These are phyloP conservation scores for Xylaria sp. DNA, from an alignment of 2,329 filamentous ascomycete genomes.

Conservation along the genomic window DNA sequence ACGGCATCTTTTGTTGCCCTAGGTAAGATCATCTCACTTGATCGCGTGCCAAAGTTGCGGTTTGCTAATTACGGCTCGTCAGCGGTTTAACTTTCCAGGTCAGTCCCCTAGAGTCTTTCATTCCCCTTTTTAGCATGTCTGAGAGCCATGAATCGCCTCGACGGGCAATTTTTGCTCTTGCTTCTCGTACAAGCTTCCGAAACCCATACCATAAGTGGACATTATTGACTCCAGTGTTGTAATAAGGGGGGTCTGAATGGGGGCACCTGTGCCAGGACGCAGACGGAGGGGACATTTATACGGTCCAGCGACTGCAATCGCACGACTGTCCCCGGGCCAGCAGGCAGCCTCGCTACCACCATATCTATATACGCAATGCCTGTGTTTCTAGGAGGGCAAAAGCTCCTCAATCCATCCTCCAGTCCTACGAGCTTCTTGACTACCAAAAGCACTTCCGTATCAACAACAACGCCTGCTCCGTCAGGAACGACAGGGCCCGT, in stretches of 20 bases:
- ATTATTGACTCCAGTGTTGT: too few species aligned
- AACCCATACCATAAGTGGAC: too few species aligned
- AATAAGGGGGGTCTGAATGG: slow-evolving; percentile 1
- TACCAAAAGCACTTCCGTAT: not conserved
- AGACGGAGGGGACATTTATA: slow-evolving; percentile 18
- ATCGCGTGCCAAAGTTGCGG: too few species aligned
- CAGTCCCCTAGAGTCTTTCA: too few species aligned
- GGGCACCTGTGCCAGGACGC: slow-evolving; percentile 7
- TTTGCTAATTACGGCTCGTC: not conserved
- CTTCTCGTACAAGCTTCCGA: too few species aligned
- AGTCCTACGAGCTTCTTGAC: not conserved
- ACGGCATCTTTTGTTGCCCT: slow-evolving; percentile 23
- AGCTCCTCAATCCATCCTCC: not conserved
- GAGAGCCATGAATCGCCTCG: too few species aligned
- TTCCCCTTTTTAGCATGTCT: too few species aligned
- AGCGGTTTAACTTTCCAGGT: slow-evolving; percentile 15
- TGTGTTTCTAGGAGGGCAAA: slow-evolving; percentile 10
- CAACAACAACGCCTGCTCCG: not conserved
- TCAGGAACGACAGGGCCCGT: not conserved
- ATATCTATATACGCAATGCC: slow-evolving; percentile 21
- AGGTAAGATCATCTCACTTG: not conserved
- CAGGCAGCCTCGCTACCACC: not conserved
- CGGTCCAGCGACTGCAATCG: slow-evolving; percentile 2
- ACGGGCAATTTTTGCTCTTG: too few species aligned
- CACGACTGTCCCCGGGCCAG: slow-evolving; percentile 7